phyloP scores from a whole-genome alignment of 768 basidiomycete genomes.

The Chiua virens region DNA sequence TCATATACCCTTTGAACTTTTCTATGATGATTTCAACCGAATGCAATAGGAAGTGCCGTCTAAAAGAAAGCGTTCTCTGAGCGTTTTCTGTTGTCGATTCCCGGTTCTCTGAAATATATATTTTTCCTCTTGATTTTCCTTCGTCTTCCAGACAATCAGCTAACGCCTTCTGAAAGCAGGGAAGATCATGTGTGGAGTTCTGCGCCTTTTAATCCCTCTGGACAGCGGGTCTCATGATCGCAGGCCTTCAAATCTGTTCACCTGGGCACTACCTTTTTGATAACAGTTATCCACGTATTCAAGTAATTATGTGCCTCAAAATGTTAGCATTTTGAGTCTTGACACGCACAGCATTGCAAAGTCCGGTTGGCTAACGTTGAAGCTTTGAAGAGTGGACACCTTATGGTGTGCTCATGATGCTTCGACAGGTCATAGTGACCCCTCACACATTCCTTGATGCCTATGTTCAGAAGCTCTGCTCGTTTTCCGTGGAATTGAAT shows the following conservation, averaged over 20 bases:
- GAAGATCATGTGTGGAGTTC: not conserved
- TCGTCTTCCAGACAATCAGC: not conserved
- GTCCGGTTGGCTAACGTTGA: too few species aligned
- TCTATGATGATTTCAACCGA: conserved; percentile 33
- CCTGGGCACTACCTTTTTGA: not conserved
- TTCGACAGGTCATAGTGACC: too few species aligned
- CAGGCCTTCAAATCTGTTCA: not conserved
- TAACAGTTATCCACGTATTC: conserved; percentile 16
- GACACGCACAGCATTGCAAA: too few species aligned
- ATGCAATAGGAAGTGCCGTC: conserved; percentile 40
- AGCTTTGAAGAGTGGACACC: too few species aligned
- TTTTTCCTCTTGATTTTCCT: not conserved
- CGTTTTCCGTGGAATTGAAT: too few species aligned
- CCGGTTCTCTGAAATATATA: conserved; percentile 32
- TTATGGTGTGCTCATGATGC: too few species aligned
- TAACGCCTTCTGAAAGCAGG: not conserved
- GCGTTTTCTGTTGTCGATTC: conserved; percentile 32
- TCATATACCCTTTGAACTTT: not conserved
- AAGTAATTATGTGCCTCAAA: conserved; percentile 2
- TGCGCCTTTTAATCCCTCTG: too few species aligned
- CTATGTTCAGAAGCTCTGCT: too few species aligned
- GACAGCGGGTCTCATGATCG: not conserved
- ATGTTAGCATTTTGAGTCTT: conserved; percentile 17
- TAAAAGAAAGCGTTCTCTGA: conserved; percentile 23
- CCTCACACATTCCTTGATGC: too few species aligned